Evolutionary conservation across 129 eudicot genomes (phyloP).

Genomic region (Rutidosis leptorrhynchoides): DNA sequence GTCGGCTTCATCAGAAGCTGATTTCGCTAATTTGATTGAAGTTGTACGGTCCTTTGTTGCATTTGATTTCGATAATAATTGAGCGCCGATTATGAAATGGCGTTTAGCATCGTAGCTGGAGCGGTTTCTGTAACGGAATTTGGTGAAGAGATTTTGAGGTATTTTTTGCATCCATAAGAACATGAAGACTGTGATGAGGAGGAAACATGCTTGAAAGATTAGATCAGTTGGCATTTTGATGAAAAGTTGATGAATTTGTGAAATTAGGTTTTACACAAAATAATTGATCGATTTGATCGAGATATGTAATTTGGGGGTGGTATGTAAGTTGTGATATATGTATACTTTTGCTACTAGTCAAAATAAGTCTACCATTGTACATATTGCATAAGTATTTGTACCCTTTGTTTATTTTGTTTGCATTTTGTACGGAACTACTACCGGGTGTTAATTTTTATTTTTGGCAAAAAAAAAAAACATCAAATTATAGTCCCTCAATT

Average conservation of each 20-base stretch:
- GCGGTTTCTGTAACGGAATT: constrained; percentile 40
- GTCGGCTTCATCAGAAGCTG: constrained; percentile 56
- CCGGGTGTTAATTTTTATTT: too few species aligned
- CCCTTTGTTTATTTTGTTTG: neutral
- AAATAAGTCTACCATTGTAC: neutral
- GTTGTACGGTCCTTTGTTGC: constrained; percentile 38
- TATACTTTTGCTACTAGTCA: neutral
- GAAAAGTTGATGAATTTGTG: neutral
- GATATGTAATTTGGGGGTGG: constrained; percentile 2
- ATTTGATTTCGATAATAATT: constrained; percentile 53
- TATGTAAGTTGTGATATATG: neutral
- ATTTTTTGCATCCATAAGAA: constrained; percentile 54
- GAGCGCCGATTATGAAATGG: constrained; percentile 86
- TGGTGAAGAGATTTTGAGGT: constrained; percentile 57
- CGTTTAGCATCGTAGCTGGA: constrained; percentile 54
- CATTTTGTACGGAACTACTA: too few species aligned
- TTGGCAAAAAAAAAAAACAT: too few species aligned
- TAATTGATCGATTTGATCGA: constrained; percentile 13
- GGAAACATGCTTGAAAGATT: constrained; percentile 39
- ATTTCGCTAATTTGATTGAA: constrained; percentile 46
- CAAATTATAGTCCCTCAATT: too few species aligned
- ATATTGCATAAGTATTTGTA: constrained; percentile 7
- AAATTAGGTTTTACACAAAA: constrained; percentile 12
- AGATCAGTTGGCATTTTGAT: constrained; percentile 48
- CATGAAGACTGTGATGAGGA: constrained; percentile 38